Base-by-base conservation (phyloP, 257 asterid genomes). In the Paraleonurus japonicus region DNA sequence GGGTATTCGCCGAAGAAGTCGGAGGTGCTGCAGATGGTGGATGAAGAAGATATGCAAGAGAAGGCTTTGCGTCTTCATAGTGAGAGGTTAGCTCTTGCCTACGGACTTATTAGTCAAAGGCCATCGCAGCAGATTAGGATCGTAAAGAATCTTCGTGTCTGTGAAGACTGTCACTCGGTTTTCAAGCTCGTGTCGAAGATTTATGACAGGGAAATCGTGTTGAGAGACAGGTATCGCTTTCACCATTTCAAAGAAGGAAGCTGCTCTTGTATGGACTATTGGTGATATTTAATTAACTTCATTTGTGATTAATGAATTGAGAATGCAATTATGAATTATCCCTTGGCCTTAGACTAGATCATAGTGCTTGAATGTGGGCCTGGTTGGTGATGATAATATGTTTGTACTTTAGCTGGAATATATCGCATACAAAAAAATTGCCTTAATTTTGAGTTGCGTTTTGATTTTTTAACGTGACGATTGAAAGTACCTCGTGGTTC, bases 141-240 rank as follows among this genome's bases (percentile, higher is more conserved):
- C 15, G 76, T 91, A 76, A 89, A 89, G 86, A 89, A 89, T 63
- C 87, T 87, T 32, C 92, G 97, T n/a, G 85, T 91, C 23, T 91
- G 95, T 67, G 86, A 67, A 19, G 92, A 89, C 61, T 89, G 96
- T 47, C 96, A 91, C 67, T 69, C 81, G 7, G 90, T 85, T 61
- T 81, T 86, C 23, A 89, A 85, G 88, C 86, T 84, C 28, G 79
- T 89, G 17, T 89, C 97, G 0, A 72, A 83, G 85, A 71, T 90
- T 66, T 90, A 85, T 71, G 74, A 75, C 7, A 81, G 92, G 72
- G 95, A 88, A 65, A 86, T 91, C 57, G 83, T 87, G 75, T 51
- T 91, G 78, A 85, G 95, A 72, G 97, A 91, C 60, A 78, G 95
- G 11, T 87, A 84, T 57, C 82, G 95, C n/a, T 91, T 89, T 84